phyloP scores from a whole-genome alignment of 2,329 filamentous ascomycete species.

The Dryadomyces quercus-mongolicae region DNA sequence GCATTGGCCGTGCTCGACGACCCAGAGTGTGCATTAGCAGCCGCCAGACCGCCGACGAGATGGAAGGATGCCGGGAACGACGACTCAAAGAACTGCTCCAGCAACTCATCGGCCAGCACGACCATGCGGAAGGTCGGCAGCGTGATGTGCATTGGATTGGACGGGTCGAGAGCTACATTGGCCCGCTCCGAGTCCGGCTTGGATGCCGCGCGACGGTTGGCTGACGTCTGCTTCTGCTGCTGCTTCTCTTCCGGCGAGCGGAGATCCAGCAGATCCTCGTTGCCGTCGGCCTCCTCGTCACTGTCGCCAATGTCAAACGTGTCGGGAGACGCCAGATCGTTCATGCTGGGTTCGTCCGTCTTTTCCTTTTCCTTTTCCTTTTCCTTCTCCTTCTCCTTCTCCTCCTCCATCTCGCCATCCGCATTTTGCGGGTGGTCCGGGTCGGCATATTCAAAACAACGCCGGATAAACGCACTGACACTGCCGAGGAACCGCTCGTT shows the following conservation, averaged over 20 bases:
- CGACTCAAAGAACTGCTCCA: slow-evolving; percentile 95
- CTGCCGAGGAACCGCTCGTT: slow-evolving; percentile 87
- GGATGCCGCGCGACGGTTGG: slow-evolving; percentile 25
- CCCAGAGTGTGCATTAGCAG: slow-evolving; percentile 16
- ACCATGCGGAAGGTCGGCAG: slow-evolving; percentile 98
- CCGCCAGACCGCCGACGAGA: slow-evolving; percentile 50
- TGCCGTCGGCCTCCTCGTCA: slow-evolving; percentile 36
- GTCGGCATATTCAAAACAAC: slow-evolving; percentile 97
- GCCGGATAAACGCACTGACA: slow-evolving; percentile 87
- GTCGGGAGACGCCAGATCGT: slow-evolving; percentile 21
- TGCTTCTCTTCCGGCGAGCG: slow-evolving; percentile 31
- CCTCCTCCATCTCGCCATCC: slow-evolving; percentile 13
- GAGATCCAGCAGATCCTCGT: slow-evolving; percentile 50
- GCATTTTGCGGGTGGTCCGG: slow-evolving; percentile 65
- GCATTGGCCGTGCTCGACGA: slow-evolving; percentile 32
- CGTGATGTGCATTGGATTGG: slow-evolving; percentile 88
- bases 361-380: background rate
- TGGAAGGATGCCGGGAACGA: slow-evolving; percentile 91
- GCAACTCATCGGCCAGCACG: slow-evolving; percentile 83
- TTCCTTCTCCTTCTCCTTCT: background rate
- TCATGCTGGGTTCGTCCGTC: slow-evolving; percentile 5
- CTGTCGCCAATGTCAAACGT: slow-evolving; percentile 70
- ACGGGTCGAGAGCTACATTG: slow-evolving; percentile 83
- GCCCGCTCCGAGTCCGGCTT: slow-evolving; percentile 60
- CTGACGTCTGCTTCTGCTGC: slow-evolving; percentile 28